These are phyloP conservation scores for Manihot esculenta DNA, from an alignment of 441 rosid species.

Conservation along the genomic window DNA sequence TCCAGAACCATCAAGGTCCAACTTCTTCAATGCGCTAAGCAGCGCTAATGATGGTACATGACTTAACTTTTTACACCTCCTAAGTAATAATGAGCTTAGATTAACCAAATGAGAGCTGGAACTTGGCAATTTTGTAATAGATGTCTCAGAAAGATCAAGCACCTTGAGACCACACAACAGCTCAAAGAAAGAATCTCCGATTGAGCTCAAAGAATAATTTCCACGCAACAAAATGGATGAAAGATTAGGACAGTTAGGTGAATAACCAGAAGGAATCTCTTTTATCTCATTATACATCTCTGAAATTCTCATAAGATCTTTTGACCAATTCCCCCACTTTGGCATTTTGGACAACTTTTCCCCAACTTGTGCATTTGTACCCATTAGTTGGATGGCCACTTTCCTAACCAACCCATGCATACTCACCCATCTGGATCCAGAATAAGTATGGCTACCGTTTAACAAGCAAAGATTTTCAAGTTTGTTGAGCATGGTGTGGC, in stretches of 20 bases:
- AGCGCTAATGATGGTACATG: constrained; percentile 11
- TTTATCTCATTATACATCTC: not conserved
- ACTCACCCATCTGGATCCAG: too few species aligned
- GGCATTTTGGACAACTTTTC: not conserved
- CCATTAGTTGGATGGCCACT: constrained; percentile 12
- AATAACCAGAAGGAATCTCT: not conserved
- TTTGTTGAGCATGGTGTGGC: constrained; percentile 10
- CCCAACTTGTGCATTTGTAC: not conserved
- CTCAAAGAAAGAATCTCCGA: not conserved
- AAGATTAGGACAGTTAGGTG: constrained; percentile 10
- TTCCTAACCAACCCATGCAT: constrained; percentile 17
- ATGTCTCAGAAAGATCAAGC: constrained; percentile 6
- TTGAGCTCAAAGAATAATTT: not conserved
- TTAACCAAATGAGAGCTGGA: constrained; percentile 22
- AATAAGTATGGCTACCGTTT: too few species aligned
- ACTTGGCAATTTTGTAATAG: not conserved
- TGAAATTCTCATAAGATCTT: not conserved
- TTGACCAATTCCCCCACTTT: not conserved
- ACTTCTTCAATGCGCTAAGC: constrained; percentile 9
- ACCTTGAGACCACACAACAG: not conserved
- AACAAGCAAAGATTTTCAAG: constrained; percentile 6
- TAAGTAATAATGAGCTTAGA: constrained; percentile 20
- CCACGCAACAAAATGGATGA: not conserved
- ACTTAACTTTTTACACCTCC: rapidly evolving
- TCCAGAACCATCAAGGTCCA: constrained; percentile 14